Base-by-base conservation (phyloP, 2,329 filamentous ascomycete species). In the Metarhizium sp. region DNA sequence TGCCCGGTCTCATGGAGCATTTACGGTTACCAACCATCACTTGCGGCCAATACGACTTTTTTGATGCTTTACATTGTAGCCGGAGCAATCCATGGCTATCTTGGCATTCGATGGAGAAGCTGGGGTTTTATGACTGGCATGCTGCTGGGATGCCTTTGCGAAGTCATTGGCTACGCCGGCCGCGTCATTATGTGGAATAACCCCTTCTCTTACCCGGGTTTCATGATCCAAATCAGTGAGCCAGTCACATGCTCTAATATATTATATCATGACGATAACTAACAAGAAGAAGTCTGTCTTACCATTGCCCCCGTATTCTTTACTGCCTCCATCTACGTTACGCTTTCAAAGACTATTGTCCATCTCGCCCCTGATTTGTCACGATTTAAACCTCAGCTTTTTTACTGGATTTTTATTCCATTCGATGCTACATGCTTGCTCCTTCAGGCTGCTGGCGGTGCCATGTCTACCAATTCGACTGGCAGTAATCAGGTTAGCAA, bases 81-180 rank as follows among this genome's bases (percentile, higher is more conserved):
- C 2, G 71, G 80, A 51, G 70, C 63, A 36, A 36, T 71, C 8
- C 75, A 78, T 55, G 45, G 64, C 16, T 58, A 60, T n/a, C 64
- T 73, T 16, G 75, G 76, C 46, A 20, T 73, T 25, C 60, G 67
- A 14, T 73, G 68, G 67, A 69, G 64, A 38, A 67, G 65, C 14
- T 74, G 72, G 69, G 71, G 67, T 51, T 79, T 76, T 60, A 72
- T 73, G 67, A 48, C 58, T 6, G 73, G 71, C 55, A 79, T 86
- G 73, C 60, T 79, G 2, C 61, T 73, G 6, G 84, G 84, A 32
- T 80, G 77, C 60, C 57, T 78, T 10, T 69, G 76, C 50, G 83
- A 85, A 63, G 76, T 85, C 18, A 62, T 84, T 34, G 84, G 85
- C 32, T 87, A 88, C 57, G 69, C 70, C 1, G 85, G 81, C 2